A percentile compares a stretch with the other conserved stretches of the same genome.
These are phyloP conservation scores for Eucalyptus erythrocorys DNA, from an alignment of 345 rosid species.

Conservation along the genomic window DNA sequence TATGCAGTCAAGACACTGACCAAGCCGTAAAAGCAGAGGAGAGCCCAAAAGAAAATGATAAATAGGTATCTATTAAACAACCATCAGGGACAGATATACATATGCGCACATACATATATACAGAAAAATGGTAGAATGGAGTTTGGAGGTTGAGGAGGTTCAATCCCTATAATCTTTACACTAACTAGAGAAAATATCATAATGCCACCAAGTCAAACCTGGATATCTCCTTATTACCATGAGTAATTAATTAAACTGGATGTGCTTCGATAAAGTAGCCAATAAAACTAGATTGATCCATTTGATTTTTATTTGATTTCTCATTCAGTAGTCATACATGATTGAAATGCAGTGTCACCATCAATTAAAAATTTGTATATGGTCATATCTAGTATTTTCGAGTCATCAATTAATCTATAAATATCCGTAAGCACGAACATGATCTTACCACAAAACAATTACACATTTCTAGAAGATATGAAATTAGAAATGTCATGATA, in stretches of 20 bases:
- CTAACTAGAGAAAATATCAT: background rate
- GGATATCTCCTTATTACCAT: background rate
- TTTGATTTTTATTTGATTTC: background rate
- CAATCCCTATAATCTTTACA: background rate
- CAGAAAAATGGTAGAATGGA: background rate
- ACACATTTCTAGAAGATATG: background rate
- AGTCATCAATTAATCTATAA: background rate
- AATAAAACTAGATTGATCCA: background rate
- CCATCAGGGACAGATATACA: background rate
- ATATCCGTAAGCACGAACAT: accelerated
- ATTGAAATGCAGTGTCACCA: background rate
- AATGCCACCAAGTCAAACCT: background rate
- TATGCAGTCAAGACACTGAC: conserved; percentile 89
- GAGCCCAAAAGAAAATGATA: background rate
- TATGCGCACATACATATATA: background rate
- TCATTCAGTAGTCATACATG: background rate
- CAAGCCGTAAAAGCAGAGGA: background rate
- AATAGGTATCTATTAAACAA: background rate
- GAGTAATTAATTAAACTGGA: background rate
- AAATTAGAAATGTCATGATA: background rate
- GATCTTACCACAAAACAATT: background rate
- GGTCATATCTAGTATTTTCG: background rate
- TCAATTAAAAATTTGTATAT: background rate
- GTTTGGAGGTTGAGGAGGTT: background rate
- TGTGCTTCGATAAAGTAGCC: background rate